Percentiles rank a stretch among this genome's conserved stretches.
These are phyloP conservation scores for Scytalidium lignicola DNA, from an alignment of 2,329 filamentous ascomycete genomes.

Conservation along the genomic window DNA sequence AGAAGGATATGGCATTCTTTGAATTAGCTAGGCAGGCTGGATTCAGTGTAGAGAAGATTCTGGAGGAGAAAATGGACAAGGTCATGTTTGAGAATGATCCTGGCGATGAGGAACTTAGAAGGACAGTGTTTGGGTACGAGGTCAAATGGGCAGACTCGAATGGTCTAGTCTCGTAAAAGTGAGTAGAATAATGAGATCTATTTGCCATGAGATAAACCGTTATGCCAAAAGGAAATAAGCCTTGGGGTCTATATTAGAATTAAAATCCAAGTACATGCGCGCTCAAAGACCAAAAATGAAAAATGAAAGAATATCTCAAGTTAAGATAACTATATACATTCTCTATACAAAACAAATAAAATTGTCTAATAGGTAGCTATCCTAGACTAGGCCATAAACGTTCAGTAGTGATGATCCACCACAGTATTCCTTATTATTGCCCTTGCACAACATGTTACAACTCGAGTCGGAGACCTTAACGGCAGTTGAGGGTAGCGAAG, in stretches of 20 bases:
- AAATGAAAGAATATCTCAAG: too few relatives aligned
- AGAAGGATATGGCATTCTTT: constrained; percentile 85
- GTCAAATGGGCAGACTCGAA: constrained; percentile 18
- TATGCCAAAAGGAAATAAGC: too few relatives aligned
- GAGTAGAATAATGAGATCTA: too few relatives aligned
- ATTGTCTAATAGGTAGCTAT: not conserved
- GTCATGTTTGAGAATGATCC: constrained; percentile 87
- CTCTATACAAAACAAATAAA: not conserved
- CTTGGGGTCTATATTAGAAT: too few relatives aligned
- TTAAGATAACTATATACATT: not conserved
- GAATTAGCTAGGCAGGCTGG: constrained; percentile 66
- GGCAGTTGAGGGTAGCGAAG: constrained; percentile 13
- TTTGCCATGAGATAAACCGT: too few relatives aligned
- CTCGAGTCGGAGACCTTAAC: constrained; percentile 2
- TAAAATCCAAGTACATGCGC: too few relatives aligned
- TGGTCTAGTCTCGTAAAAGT: not conserved
- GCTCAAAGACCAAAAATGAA: too few relatives aligned
- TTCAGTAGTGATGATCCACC: constrained; percentile 20
- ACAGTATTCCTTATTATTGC: constrained; percentile 26
- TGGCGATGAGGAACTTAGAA: constrained; percentile 74
- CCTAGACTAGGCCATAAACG: constrained; percentile 7
- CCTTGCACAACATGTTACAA: constrained; percentile 22
- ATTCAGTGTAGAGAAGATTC: constrained; percentile 71
- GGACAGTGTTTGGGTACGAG: constrained; percentile 55
- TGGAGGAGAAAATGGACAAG: constrained; percentile 77